A percentile compares a stretch with the other conserved stretches of the same genome.
These are phyloP conservation scores for Pseudogymnoascus sp. DNA, from an alignment of 2,329 filamentous ascomycete genomes.

Conservation along the genomic window DNA sequence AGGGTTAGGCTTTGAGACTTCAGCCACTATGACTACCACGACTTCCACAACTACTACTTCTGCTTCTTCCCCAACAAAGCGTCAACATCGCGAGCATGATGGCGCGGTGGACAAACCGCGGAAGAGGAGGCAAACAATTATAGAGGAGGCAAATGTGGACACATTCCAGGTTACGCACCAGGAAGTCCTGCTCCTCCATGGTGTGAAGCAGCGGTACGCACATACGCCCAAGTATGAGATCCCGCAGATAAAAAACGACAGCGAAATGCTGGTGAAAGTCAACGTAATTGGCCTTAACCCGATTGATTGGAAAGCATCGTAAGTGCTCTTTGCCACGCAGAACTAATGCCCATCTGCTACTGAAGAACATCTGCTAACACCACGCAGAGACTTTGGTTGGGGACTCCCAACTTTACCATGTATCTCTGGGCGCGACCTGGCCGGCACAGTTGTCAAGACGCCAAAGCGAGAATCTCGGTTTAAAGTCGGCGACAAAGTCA, in stretches of 20 bases:
- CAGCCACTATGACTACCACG: neutral
- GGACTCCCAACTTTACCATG: conserved; percentile 25
- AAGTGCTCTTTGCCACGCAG: conserved; percentile 53
- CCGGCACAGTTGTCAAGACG: conserved; percentile 53
- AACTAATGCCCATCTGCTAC: conserved; percentile 53
- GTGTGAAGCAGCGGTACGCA: conserved; percentile 42
- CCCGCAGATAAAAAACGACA: conserved; percentile 46
- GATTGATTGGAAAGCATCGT: conserved; percentile 75
- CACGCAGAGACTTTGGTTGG: conserved; percentile 36
- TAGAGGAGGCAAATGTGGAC: neutral
- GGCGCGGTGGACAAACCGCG: neutral
- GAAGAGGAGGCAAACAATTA: neutral
- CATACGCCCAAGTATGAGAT: conserved; percentile 38
- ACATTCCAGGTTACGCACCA: conserved; percentile 28
- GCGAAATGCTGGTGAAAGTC: conserved; percentile 54
- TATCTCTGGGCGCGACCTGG: conserved; percentile 44
- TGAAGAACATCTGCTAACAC: conserved; percentile 53
- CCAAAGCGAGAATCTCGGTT: conserved; percentile 39
- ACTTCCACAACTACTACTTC: neutral
- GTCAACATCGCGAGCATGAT: neutral
- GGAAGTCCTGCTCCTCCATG: conserved; percentile 43
- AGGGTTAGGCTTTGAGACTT: neutral
- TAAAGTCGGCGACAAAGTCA: conserved; percentile 42
- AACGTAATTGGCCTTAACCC: conserved; percentile 60
- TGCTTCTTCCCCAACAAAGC: neutral